phyloP scores from a whole-genome alignment of 768 basidiomycete species.

The Rhodotorula graminis region DNA sequence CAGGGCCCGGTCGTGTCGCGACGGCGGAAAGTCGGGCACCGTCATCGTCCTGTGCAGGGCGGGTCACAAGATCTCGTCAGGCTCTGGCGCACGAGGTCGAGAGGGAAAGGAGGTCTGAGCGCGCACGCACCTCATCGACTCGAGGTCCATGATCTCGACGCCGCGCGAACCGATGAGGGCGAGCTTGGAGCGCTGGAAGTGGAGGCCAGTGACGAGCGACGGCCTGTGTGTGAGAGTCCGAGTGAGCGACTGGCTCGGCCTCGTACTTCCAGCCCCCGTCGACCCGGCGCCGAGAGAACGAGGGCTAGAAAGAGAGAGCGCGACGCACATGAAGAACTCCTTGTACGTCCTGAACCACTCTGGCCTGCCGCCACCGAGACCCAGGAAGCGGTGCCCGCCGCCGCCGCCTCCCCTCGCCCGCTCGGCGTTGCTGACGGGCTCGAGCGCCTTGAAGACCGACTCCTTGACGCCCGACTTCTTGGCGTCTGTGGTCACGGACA shows the following conservation, averaged over 20 bases:
- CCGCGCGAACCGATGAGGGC: slow-evolving; percentile 89
- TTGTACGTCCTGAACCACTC: slow-evolving; percentile 95
- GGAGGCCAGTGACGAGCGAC: slow-evolving; percentile 63
- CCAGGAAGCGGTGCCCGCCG: slow-evolving; percentile 47
- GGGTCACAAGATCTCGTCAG: not conserved
- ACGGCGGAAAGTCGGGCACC: slow-evolving; percentile 48
- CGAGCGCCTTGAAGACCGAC: slow-evolving; percentile 93
- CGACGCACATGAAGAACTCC: slow-evolving; percentile 44
- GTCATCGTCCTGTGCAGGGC: slow-evolving; percentile 76
- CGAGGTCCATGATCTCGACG: slow-evolving; percentile 96
- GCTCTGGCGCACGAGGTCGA: not conserved
- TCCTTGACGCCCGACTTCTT: slow-evolving; percentile 96
- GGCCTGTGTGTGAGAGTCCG: not conserved
- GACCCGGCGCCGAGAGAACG: too few relatives aligned
- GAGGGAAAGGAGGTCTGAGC: not conserved
- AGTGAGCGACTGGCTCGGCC: too few relatives aligned
- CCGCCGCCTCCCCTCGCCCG: slow-evolving; percentile 70
- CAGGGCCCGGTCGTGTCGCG: slow-evolving; percentile 61
- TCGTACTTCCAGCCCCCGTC: too few relatives aligned
- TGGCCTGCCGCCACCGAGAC: slow-evolving; percentile 70
- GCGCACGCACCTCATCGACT: slow-evolving; percentile 56
- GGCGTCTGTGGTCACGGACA: slow-evolving; percentile 45
- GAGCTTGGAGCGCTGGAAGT: slow-evolving; percentile 85
- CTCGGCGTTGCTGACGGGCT: slow-evolving; percentile 78
- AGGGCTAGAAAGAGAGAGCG: too few relatives aligned